These are phyloP conservation scores for Polyporus arcularius DNA, from an alignment of 768 basidiomycete genomes.

Conservation along the genomic window DNA sequence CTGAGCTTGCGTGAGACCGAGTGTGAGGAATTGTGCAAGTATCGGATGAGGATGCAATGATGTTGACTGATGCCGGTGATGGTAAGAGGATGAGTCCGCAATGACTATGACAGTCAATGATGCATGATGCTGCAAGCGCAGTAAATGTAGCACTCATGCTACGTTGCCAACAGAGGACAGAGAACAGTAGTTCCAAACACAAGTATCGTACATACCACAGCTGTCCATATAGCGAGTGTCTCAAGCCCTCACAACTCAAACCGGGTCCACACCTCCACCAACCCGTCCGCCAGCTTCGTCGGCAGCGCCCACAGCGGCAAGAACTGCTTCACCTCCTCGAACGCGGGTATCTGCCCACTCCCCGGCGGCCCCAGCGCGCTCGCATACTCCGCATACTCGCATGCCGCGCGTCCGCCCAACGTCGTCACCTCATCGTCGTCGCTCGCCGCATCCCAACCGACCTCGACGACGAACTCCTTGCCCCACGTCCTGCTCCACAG, in stretches of 20 bases:
- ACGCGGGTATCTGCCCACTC: conserved; percentile 59
- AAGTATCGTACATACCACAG: neutral
- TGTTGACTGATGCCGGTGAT: no score
- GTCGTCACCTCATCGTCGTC: conserved; percentile 5
- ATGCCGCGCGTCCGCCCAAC: conserved; percentile 50
- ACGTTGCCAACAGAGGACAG: no score
- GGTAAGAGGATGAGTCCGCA: no score
- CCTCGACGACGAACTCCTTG: conserved; percentile 50
- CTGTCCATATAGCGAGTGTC: neutral
- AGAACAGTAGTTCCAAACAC: no score
- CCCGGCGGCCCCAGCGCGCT: conserved; percentile 35
- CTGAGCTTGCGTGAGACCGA: no score
- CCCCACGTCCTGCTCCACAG: conserved; percentile 67
- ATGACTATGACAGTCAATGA: no score
- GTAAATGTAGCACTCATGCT: no score
- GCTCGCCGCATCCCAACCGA: conserved; percentile 45
- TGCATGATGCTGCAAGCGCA: no score
- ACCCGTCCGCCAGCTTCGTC: conserved; percentile 53
- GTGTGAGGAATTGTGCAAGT: no score
- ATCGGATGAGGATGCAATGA: no score
- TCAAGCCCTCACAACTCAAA: conserved; percentile 32
- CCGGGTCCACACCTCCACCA: conserved; percentile 53
- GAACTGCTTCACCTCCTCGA: conserved; percentile 65
- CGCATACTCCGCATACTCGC: conserved; percentile 71
- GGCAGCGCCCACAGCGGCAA: conserved; percentile 70